phyloP scores from a whole-genome alignment of 768 basidiomycete species.

The Trametes cingulata region DNA sequence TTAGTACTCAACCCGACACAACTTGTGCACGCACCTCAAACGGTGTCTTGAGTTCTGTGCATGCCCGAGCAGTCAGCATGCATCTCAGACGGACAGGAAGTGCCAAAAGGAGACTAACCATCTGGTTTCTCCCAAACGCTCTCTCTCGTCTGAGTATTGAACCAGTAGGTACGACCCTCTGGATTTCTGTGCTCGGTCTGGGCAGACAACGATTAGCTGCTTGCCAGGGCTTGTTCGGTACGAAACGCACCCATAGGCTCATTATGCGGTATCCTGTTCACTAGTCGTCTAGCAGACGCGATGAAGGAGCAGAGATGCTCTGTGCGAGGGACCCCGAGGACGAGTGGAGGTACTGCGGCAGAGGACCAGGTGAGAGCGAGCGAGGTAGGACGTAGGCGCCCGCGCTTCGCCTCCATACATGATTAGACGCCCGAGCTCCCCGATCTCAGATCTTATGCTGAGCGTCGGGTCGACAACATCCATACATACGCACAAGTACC shows the following conservation, averaged over 20 bases:
- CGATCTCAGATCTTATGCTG: too few relatives aligned
- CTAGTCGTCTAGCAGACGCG: too few relatives aligned
- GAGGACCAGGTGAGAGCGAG: too few relatives aligned
- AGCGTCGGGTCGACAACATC: too few relatives aligned
- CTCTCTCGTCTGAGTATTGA: slow-evolving; percentile 82
- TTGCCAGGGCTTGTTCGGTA: not conserved
- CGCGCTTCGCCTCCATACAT: too few relatives aligned
- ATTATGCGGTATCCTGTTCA: not conserved
- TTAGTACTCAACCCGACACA: not conserved
- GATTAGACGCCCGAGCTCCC: too few relatives aligned
- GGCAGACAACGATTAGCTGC: not conserved
- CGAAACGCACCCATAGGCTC: slow-evolving; percentile 22
- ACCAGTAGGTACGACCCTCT: slow-evolving; percentile 99
- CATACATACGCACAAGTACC: too few relatives aligned
- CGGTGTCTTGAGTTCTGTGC: slow-evolving; percentile 80
- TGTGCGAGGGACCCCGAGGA: too few relatives aligned
- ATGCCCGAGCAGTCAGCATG: not conserved
- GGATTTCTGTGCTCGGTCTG: slow-evolving; percentile 94
- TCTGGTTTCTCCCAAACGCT: slow-evolving; percentile 99
- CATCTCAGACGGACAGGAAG: not conserved
- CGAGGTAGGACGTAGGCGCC: too few relatives aligned
- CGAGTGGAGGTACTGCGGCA: too few relatives aligned
- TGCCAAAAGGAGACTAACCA: slow-evolving; percentile 44
- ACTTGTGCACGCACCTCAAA: slow-evolving; percentile 65
- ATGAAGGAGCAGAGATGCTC: too few relatives aligned